Evolutionary conservation across 2,329 filamentous ascomycete species (phyloP).

Genomic region (Fulvia fulva): DNA sequence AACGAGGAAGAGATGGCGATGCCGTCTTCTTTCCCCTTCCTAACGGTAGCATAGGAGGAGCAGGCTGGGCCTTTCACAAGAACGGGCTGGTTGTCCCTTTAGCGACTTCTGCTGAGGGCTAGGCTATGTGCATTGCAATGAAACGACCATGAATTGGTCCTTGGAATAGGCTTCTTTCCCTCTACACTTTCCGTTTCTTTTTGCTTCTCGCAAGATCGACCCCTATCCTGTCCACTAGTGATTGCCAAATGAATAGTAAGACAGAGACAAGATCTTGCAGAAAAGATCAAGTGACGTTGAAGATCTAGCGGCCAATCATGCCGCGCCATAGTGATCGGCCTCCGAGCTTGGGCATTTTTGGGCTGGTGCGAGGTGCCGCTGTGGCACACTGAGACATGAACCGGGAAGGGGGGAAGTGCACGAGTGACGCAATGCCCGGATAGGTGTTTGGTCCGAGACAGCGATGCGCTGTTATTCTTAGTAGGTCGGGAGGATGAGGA

Average conservation of each 20-base stretch:
- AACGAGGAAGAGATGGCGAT: background rate
- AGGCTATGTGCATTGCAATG: background rate
- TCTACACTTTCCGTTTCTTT: background rate
- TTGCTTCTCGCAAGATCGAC: background rate
- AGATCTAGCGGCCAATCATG: background rate
- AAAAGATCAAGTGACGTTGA: background rate
- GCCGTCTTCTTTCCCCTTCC: background rate
- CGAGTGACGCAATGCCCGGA: background rate
- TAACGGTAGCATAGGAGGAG: background rate
- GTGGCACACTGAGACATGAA: background rate
- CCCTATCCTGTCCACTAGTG: too few species aligned
- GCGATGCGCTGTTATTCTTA: background rate
- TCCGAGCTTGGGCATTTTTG: background rate
- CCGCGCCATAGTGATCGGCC: background rate
- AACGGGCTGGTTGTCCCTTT: background rate
- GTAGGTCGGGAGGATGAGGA: background rate
- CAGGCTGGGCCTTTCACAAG: background rate
- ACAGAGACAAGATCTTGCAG: background rate
- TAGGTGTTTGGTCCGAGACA: background rate
- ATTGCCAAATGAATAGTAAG: too few species aligned
- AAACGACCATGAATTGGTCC: background rate
- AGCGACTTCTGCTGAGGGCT: background rate
- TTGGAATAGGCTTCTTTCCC: background rate
- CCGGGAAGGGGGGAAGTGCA: background rate
- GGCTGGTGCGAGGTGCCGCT: too few species aligned